These are phyloP conservation scores for Steccherinum ochraceum DNA, from an alignment of 768 basidiomycete genomes.

Conservation along the genomic window DNA sequence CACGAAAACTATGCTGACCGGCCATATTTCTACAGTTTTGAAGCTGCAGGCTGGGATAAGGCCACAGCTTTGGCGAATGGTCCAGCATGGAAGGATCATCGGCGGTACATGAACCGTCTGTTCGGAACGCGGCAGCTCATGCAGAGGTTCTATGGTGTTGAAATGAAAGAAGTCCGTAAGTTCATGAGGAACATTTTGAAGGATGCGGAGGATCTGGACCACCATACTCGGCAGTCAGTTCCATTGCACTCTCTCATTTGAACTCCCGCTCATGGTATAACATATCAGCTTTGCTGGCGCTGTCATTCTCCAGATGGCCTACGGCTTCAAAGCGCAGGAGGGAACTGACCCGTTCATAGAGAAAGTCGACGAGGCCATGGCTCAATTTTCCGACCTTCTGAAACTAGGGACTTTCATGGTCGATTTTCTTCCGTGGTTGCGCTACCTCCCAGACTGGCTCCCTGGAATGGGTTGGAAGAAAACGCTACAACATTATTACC, in stretches of 20 bases:
- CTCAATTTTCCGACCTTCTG: slow-evolving; percentile 18
- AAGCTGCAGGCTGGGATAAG: neutral
- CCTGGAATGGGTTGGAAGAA: slow-evolving; percentile 32
- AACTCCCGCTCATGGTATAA: neutral
- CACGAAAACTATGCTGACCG: neutral
- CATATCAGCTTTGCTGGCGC: slow-evolving; percentile 8
- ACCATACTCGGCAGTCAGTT: slow-evolving; percentile 18
- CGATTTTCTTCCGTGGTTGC: slow-evolving; percentile 26
- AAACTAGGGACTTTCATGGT: slow-evolving; percentile 24
- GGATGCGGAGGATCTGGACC: slow-evolving; percentile 13
- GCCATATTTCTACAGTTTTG: neutral
- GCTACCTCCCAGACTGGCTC: slow-evolving; percentile 34
- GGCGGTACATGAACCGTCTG: neutral
- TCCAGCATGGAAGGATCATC: neutral
- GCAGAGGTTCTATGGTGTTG: neutral
- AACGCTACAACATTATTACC: slow-evolving; percentile 12
- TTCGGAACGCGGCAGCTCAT: neutral
- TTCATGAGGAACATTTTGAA: slow-evolving; percentile 1
- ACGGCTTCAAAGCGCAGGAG: slow-evolving; percentile 20
- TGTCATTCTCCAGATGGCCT: slow-evolving; percentile 9
- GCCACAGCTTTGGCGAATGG: neutral
- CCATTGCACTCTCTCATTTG: neutral
- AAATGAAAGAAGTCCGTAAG: neutral
- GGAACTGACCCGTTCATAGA: slow-evolving; percentile 32
- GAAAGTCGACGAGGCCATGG: slow-evolving; percentile 25